These are phyloP conservation scores for Ogataea sp. DNA, from an alignment of 805 yeast genomes.

Conservation along the genomic window DNA sequence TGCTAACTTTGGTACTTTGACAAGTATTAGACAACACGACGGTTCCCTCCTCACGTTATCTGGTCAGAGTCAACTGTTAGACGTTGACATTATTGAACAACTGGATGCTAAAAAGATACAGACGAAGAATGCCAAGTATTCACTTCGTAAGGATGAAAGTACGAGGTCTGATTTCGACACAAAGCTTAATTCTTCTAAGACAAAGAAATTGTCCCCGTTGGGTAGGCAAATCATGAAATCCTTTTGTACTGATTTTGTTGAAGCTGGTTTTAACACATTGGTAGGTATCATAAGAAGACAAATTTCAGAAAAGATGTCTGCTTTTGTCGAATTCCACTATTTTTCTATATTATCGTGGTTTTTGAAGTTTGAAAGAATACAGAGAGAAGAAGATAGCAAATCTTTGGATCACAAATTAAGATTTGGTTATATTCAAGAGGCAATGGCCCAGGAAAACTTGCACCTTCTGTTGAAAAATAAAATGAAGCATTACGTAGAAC, in stretches of 20 bases:
- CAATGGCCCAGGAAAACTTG: slow-evolving; percentile 54
- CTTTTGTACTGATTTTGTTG: slow-evolving; percentile 54
- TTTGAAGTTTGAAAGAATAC: slow-evolving; percentile 49
- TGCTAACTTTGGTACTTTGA: slow-evolving; percentile 82
- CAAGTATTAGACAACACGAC: slow-evolving; percentile 61
- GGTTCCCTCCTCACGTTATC: slow-evolving; percentile 55
- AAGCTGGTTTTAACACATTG: slow-evolving; percentile 68
- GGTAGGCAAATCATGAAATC: slow-evolving; percentile 18
- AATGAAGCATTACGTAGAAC: slow-evolving; percentile 31
- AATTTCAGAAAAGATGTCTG: slow-evolving; percentile 5
- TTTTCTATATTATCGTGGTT: slow-evolving; percentile 69
- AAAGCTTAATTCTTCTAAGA: not conserved
- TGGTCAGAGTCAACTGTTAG: slow-evolving; percentile 46
- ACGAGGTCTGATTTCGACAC: slow-evolving; percentile 23
- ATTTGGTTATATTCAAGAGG: slow-evolving; percentile 25
- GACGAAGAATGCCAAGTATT: slow-evolving; percentile 25
- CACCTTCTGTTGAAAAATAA: slow-evolving; percentile 33
- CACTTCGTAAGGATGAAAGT: slow-evolving; percentile 12
- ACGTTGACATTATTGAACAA: slow-evolving; percentile 42
- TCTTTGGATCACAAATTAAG: slow-evolving; percentile 21
- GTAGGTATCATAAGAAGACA: slow-evolving; percentile 38
- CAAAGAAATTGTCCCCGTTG: not conserved
- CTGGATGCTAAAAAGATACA: slow-evolving; percentile 66
- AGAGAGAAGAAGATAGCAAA: slow-evolving; percentile 15
- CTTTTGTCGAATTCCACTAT: slow-evolving; percentile 31